These are phyloP conservation scores for Nigrograna mackinnonii DNA, from an alignment of 2,329 filamentous ascomycete species.

Conservation along the genomic window DNA sequence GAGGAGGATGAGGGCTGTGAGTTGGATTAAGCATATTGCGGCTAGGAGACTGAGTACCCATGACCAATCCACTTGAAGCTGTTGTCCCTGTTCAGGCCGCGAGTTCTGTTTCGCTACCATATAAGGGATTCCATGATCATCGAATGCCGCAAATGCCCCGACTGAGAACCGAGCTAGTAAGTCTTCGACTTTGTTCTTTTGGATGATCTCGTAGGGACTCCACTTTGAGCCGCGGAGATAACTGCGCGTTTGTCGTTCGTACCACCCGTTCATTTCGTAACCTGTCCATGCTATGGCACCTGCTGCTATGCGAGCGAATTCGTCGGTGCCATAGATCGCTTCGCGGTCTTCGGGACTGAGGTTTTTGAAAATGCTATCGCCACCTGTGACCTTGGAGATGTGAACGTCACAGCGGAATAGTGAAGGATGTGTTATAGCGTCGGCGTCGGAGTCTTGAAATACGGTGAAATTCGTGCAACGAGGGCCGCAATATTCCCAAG, in stretches of 20 bases:
- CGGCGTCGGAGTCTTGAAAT: slow-evolving; percentile 57
- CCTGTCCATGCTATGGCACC: slow-evolving; percentile 39
- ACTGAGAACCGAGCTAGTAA: slow-evolving; percentile 32
- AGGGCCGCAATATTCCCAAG: slow-evolving; percentile 21
- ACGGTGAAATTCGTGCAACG: slow-evolving; percentile 64
- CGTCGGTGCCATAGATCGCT: slow-evolving; percentile 27
- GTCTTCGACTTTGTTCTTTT: slow-evolving; percentile 15
- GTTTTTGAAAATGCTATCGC: slow-evolving; percentile 22
- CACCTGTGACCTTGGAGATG: slow-evolving; percentile 12
- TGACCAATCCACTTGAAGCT: slow-evolving; percentile 32
- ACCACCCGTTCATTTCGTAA: slow-evolving; percentile 10
- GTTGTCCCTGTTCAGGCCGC: slow-evolving; percentile 25
- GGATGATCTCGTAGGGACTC: slow-evolving; percentile 20
- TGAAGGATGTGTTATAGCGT: not conserved
- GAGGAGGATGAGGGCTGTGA: slow-evolving; percentile 19
- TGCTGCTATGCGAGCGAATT: slow-evolving; percentile 31
- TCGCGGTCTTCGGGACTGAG: slow-evolving; percentile 13
- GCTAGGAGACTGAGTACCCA: slow-evolving; percentile 24
- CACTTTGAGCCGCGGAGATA: slow-evolving; percentile 28
- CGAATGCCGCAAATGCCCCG: slow-evolving; percentile 34
- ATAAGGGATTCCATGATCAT: slow-evolving; percentile 34
- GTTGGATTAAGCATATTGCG: slow-evolving; percentile 29
- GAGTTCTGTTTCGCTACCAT: slow-evolving; percentile 19
- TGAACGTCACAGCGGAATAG: slow-evolving; percentile 32
- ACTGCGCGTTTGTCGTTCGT: slow-evolving; percentile 16